A percentile compares a stretch with the other conserved stretches of the same genome.
phyloP scores from a whole-genome alignment of 169 alveolate genomes.

The Eimeria falciformis region DNA sequence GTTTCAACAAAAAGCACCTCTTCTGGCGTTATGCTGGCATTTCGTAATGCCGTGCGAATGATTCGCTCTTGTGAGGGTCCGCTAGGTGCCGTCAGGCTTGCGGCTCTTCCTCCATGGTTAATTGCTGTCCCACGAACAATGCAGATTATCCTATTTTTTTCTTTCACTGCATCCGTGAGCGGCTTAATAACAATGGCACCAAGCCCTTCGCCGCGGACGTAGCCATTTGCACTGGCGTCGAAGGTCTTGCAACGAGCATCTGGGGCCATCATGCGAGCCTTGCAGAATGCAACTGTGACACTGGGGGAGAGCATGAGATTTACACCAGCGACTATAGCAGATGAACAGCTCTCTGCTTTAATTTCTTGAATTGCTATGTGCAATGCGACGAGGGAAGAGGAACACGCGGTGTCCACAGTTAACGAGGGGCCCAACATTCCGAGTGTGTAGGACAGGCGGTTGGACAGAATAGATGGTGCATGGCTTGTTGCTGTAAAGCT shows the following conservation, averaged over 20 bases:
- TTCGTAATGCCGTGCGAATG: conserved; percentile 81
- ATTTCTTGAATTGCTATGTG: conserved; percentile 84
- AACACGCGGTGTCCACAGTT: conserved; percentile 90
- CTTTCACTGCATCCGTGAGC: conserved; percentile 77
- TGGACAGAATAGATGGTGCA: conserved; percentile 86
- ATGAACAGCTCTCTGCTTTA: conserved; percentile 82
- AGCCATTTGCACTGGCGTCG: conserved; percentile 87
- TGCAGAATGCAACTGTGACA: conserved; percentile 87
- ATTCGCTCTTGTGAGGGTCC: conserved; percentile 87
- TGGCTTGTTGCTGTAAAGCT: conserved; percentile 85
- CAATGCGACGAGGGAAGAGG: conserved; percentile 88
- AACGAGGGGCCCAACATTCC: conserved; percentile 87
- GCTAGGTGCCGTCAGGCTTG: conserved; percentile 87
- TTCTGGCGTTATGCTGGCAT: conserved; percentile 79
- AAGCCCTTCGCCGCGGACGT: conserved; percentile 87
- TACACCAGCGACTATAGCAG: conserved; percentile 86
- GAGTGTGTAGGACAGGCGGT: conserved; percentile 86
- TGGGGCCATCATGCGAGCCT: conserved; percentile 86
- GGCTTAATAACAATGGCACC: conserved; percentile 82
- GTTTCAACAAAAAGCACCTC: conserved; percentile 83
- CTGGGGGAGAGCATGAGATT: conserved; percentile 88
- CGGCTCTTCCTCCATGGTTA: conserved; percentile 87
- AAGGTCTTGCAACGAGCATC: conserved; percentile 87
- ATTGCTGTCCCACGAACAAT: conserved; percentile 84
- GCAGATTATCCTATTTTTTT: conserved; percentile 77